Evolutionary conservation across 352 stramenopile genomes (phyloP).

Genomic region (Phytophthora palmivora): DNA sequence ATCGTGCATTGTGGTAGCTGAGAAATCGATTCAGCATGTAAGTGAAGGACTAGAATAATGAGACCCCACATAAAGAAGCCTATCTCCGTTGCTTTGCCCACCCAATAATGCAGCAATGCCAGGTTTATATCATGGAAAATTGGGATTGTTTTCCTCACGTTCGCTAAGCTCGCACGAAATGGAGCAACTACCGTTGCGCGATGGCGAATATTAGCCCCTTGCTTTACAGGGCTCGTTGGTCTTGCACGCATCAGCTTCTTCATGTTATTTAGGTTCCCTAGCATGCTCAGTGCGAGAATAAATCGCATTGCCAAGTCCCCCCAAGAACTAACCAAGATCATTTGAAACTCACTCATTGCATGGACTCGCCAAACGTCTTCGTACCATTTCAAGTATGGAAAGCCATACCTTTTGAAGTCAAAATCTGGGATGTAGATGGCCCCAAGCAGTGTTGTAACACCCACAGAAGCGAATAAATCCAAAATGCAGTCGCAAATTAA

Average conservation of each 20-base stretch:
- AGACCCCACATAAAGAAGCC: constrained; percentile 41
- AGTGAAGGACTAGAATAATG: constrained; percentile 37
- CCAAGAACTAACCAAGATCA: constrained; percentile 47
- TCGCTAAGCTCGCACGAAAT: constrained; percentile 19
- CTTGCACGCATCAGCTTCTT: constrained; percentile 34
- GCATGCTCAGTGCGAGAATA: constrained; percentile 40
- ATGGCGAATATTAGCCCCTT: neutral
- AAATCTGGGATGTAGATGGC: constrained; percentile 28
- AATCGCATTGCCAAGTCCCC: constrained; percentile 32
- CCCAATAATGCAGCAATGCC: constrained; percentile 15
- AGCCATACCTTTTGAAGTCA: constrained; percentile 20
- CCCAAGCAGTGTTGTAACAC: constrained; percentile 35
- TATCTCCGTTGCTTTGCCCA: constrained; percentile 20
- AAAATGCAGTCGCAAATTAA: constrained; percentile 48
- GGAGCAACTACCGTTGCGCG: constrained; percentile 27
- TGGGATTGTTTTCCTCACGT: constrained; percentile 10
- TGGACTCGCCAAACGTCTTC: constrained; percentile 49
- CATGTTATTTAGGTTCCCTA: constrained; percentile 44
- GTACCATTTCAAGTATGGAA: constrained; percentile 47
- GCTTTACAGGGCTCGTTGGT: neutral
- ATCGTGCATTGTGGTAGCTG: constrained; percentile 33
- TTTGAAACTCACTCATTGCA: constrained; percentile 52
- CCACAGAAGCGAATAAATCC: constrained; percentile 48
- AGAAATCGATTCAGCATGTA: constrained; percentile 17
- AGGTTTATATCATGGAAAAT: neutral